Conservation (phyloP, 2,329 filamentous ascomycete genomes). For the Paecilomyces sp. region DNA sequence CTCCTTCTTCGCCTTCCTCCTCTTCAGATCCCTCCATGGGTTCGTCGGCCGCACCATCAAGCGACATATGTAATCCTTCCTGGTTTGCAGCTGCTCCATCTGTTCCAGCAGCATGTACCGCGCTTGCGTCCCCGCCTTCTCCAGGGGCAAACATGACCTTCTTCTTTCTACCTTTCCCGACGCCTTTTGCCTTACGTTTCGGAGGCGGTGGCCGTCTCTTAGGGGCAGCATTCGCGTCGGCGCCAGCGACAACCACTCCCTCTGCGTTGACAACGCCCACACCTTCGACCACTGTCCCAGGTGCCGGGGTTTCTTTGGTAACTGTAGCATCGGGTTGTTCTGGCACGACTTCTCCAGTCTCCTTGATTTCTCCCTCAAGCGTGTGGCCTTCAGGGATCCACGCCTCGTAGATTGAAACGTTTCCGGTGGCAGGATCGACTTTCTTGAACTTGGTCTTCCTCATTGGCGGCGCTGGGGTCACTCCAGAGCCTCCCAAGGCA, state of each 20-base stretch:
- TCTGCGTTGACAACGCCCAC: slow-evolving; percentile 55
- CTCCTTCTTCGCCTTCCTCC: slow-evolving; percentile 23
- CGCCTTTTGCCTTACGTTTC: slow-evolving; percentile 73
- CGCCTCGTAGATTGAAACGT: slow-evolving; percentile 76
- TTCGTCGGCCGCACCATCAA: slow-evolving; percentile 37
- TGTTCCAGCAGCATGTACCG: slow-evolving; percentile 29
- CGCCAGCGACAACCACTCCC: slow-evolving; percentile 50
- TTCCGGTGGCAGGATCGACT: slow-evolving; percentile 66
- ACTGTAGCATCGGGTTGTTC: slow-evolving; percentile 31
- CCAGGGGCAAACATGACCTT: slow-evolving; percentile 54
- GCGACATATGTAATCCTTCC: slow-evolving; percentile 31
- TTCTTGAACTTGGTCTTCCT: slow-evolving; percentile 75
- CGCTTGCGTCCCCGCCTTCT: slow-evolving; percentile 30
- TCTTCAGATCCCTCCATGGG: slow-evolving; percentile 23
- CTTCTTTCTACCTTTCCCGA: slow-evolving; percentile 71
- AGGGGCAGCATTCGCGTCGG: slow-evolving; percentile 38
- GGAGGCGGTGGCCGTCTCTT: slow-evolving; percentile 65
- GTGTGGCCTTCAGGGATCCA: slow-evolving; percentile 71
- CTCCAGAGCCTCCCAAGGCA: slow-evolving; percentile 19
- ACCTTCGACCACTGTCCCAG: slow-evolving; percentile 54
- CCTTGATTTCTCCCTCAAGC: slow-evolving; percentile 74
- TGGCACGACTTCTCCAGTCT: slow-evolving; percentile 42
- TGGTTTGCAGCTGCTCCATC: slow-evolving; percentile 30
- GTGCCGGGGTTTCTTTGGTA: slow-evolving; percentile 40
- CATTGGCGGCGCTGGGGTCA: slow-evolving; percentile 46